Conservation (phyloP, 345 rosid species). For the Pugionium cornutum region DNA sequence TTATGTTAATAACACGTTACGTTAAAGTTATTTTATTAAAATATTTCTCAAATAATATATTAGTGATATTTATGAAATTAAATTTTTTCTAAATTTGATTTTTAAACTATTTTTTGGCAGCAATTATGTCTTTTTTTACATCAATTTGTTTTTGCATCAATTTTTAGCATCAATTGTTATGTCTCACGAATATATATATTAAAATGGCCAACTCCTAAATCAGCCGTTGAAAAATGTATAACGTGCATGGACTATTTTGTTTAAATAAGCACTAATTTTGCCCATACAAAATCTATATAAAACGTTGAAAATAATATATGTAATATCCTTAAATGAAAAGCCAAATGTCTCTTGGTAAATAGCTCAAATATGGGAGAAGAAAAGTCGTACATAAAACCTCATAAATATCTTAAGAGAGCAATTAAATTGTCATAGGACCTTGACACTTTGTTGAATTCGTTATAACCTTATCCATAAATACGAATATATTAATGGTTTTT, state of each 20-base stretch:
- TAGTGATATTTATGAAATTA: no score
- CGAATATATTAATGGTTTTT: neutral
- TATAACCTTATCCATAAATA: slow-evolving; percentile 29
- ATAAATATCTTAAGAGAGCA: neutral
- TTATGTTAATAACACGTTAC: no score
- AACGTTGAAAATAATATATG: slow-evolving; percentile 14
- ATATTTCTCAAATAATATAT: no score
- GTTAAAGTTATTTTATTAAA: no score
- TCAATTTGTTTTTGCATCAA: no score
- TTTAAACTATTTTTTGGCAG: no score
- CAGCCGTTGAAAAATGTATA: no score
- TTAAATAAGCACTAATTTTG: neutral
- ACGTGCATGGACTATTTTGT: slow-evolving; percentile 23
- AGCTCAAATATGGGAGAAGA: slow-evolving; percentile 37
- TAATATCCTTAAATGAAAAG: slow-evolving; percentile 34
- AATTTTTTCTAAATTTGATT: no score
- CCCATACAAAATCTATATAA: slow-evolving; percentile 6
- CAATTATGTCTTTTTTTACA: no score
- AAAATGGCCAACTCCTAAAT: no score
- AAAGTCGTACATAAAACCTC: slow-evolving; percentile 7
- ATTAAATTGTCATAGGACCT: slow-evolving; percentile 19
- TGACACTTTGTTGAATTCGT: slow-evolving; percentile 32
- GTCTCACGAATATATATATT: no score
- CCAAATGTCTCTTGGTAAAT: slow-evolving; percentile 39
- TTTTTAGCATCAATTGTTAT: no score